Evolutionary conservation across 345 rosid genomes (phyloP).

Genomic region (Melastoma malabathricum): DNA sequence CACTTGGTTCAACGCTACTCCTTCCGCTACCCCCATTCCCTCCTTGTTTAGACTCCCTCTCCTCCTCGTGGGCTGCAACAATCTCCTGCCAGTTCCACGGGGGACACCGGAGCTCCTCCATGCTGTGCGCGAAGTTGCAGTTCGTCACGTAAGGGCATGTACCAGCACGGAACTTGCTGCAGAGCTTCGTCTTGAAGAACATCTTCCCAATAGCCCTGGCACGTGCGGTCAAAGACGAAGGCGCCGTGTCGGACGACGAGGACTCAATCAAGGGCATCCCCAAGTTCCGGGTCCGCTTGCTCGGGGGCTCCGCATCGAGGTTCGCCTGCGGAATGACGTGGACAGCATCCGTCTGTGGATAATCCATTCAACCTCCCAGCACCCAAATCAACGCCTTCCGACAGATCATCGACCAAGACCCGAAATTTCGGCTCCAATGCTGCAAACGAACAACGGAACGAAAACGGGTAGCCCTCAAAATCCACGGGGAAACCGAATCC

Average conservation of each 20-base stretch:
- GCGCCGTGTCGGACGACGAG: constrained; percentile 4
- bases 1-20: no score
- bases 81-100: constrained; percentile 69
- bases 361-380: constrained; percentile 11
- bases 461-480: no score
- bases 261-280: no score
- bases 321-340: no score
- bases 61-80: constrained; percentile 60
- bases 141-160: constrained; percentile 58
- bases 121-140: constrained; percentile 83
- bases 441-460: no score
- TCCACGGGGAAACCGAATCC: no score
- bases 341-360: constrained; percentile 23
- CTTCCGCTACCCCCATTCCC: not conserved
- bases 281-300: no score
- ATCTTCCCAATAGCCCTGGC: constrained; percentile 56
- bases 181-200: constrained; percentile 82
- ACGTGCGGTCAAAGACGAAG: constrained; percentile 17
- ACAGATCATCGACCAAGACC: no score
- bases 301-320: no score
- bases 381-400: no score
- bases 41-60: constrained; percentile 20
- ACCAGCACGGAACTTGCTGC: constrained; percentile 63
- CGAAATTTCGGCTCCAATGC: no score
- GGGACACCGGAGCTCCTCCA: constrained; percentile 79